Conservation (phyloP, 495 filamentous ascomycete genomes). For the Hypoxylon lenormandii region DNA sequence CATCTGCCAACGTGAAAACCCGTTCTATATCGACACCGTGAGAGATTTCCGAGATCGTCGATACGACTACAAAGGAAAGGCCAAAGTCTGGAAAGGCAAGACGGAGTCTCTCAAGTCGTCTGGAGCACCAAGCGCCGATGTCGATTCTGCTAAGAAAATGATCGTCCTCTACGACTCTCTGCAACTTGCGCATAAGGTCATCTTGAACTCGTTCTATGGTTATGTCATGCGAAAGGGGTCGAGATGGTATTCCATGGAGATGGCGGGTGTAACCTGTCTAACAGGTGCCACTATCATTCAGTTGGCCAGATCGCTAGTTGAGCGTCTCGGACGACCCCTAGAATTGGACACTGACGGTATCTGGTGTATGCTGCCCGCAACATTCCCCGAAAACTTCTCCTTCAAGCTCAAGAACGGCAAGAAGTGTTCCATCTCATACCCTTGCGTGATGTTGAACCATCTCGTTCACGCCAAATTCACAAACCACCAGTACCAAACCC, state of each 20-base stretch:
- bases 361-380: constrained; percentile 98
- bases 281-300: constrained; percentile 98
- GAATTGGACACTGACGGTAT: constrained; percentile 99
- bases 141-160: constrained; percentile 98
- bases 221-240: constrained; percentile 99
- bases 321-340: constrained; percentile 89
- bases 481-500: constrained; percentile 94
- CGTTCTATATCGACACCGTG: constrained; percentile 98
- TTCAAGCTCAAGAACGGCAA: constrained; percentile 96
- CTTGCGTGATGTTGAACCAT: constrained; percentile 99
- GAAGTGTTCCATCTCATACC: constrained; percentile 94
- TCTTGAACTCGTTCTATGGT: constrained; percentile 98
- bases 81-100: constrained; percentile 98
- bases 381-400: constrained; percentile 95
- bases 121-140: constrained; percentile 78
- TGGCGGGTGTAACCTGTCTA: constrained; percentile 98
- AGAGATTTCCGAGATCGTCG: constrained; percentile 93
- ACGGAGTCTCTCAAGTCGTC: constrained; percentile 84
- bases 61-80: constrained; percentile 97
- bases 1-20: constrained; percentile 98
- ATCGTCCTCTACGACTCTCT: constrained; percentile 94
- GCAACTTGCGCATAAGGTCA: constrained; percentile 97
- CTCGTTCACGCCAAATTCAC: constrained; percentile 95
- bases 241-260: constrained; percentile 99
- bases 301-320: constrained; percentile 92